These are phyloP conservation scores for Beverwykella pulmonaria DNA, from an alignment of 495 filamentous ascomycete species.

Conservation along the genomic window DNA sequence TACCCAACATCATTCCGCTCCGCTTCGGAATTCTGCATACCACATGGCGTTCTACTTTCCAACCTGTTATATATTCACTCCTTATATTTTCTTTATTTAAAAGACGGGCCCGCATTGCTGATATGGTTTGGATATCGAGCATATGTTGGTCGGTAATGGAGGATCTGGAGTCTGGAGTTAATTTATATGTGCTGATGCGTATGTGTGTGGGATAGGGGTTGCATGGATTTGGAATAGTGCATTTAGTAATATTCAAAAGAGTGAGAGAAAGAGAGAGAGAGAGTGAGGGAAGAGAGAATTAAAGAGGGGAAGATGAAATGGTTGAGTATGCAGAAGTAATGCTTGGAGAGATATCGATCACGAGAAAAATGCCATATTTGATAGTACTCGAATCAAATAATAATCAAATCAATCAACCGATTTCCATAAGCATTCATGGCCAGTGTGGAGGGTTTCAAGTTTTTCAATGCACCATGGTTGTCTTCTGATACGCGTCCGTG, in stretches of 20 bases:
- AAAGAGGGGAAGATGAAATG: neutral
- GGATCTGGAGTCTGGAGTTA: slow-evolving; percentile 4
- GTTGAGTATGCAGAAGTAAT: neutral
- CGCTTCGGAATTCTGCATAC: slow-evolving; percentile 12
- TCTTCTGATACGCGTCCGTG: too few relatives aligned
- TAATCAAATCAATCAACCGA: neutral
- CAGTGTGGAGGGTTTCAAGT: too few relatives aligned
- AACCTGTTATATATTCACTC: slow-evolving; percentile 27
- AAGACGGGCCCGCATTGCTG: neutral
- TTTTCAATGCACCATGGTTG: too few relatives aligned
- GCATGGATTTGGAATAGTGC: neutral
- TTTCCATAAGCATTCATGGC: too few relatives aligned
- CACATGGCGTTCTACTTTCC: slow-evolving; percentile 14
- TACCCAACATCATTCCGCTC: neutral
- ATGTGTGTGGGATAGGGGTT: neutral
- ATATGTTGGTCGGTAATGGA: neutral
- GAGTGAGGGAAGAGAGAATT: neutral
- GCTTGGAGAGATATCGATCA: neutral
- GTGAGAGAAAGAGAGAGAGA: neutral
- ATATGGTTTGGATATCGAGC: neutral
- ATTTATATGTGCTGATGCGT: neutral
- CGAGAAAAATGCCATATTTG: neutral
- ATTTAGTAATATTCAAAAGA: neutral
- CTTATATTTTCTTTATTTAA: slow-evolving; percentile 19
- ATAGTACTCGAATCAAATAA: neutral